Conservation (phyloP, 805 yeast genomes). For the Saccharomycopsis fibuligera region DNA sequence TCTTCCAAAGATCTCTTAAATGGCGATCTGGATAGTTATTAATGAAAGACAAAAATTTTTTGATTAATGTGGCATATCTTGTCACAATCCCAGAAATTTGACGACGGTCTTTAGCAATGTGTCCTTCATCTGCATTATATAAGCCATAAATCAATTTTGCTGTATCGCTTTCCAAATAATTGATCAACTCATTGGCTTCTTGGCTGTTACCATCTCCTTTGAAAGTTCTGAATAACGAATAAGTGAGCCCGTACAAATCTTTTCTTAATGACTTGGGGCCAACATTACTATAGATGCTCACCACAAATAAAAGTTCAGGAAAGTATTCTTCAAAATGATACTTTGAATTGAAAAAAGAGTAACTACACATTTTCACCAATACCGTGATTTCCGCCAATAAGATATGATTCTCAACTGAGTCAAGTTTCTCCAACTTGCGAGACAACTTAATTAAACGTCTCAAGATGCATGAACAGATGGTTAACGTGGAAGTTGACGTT, state of each 20-base stretch:
- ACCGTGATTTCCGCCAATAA: constrained; percentile 47
- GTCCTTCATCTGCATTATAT: constrained; percentile 23
- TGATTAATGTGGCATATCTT: constrained; percentile 44
- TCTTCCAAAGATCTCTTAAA: constrained; percentile 38
- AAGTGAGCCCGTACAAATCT: constrained; percentile 36
- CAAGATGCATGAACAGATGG: constrained; percentile 45
- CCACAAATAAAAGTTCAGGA: constrained; percentile 47
- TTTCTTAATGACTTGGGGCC: constrained; percentile 34
- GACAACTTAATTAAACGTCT: constrained; percentile 38
- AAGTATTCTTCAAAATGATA: constrained; percentile 41
- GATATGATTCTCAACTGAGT: constrained; percentile 28
- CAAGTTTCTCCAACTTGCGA: constrained; percentile 25
- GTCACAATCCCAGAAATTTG: constrained; percentile 34
- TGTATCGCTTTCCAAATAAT: constrained; percentile 46
- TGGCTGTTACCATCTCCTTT: constrained; percentile 33
- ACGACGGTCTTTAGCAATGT: constrained; percentile 21
- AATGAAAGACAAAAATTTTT: constrained; percentile 38
- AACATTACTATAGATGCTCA: constrained; percentile 32
- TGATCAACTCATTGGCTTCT: constrained; percentile 22
- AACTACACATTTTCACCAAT: constrained; percentile 42
- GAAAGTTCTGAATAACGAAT: constrained; percentile 31
- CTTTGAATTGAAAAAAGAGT: constrained; percentile 46
- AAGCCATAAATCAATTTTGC: constrained; percentile 52
- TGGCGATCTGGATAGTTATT: constrained; percentile 35
- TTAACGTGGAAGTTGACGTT: constrained; percentile 42